A percentile compares a stretch with the other conserved stretches of the same genome.
Evolutionary conservation across 768 basidiomycete genomes (phyloP).

Genomic region (Naganishia randhawae): DNA sequence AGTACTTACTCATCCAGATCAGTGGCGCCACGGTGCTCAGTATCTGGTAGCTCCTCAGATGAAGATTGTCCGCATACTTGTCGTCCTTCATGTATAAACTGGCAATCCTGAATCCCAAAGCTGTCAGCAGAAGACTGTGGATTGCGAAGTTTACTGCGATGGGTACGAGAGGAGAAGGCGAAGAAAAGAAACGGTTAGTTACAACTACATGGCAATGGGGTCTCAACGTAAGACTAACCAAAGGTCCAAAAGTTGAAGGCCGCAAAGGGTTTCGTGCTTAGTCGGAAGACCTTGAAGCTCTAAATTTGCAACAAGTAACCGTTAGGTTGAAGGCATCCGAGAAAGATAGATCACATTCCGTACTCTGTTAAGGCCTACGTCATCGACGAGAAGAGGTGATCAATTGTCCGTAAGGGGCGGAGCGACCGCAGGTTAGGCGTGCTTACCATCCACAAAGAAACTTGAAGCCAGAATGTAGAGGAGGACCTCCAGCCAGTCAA

Average conservation of each 20-base stretch:
- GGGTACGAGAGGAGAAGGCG: not conserved
- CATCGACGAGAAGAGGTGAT: not conserved
- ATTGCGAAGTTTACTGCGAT: conserved; percentile 62
- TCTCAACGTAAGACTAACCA: not conserved
- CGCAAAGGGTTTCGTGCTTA: conserved; percentile 61
- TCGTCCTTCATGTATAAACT: conserved; percentile 55
- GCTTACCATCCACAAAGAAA: conserved; percentile 72
- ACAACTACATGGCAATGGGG: not conserved
- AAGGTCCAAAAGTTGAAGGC: conserved; percentile 71
- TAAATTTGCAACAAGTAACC: not conserved
- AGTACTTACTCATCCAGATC: conserved; percentile 60
- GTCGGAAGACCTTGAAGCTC: conserved; percentile 53
- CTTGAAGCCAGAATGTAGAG: conserved; percentile 75
- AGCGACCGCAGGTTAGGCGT: too few species aligned
- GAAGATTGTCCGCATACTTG: conserved; percentile 48
- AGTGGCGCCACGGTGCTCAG: conserved; percentile 82
- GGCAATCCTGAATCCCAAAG: conserved; percentile 68
- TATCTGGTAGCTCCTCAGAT: conserved; percentile 75
- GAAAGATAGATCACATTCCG: not conserved
- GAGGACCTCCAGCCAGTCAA: conserved; percentile 75
- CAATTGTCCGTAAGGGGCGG: too few species aligned
- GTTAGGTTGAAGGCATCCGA: not conserved
- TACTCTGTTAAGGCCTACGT: conserved; percentile 24
- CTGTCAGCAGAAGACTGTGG: conserved; percentile 66
- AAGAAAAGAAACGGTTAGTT: conserved; percentile 31